Evolutionary conservation across 1,284 basidiomycete species (phyloP), one percentile per base, ranked within the genome.

Genomic region (Leccinum fallax): DNA sequence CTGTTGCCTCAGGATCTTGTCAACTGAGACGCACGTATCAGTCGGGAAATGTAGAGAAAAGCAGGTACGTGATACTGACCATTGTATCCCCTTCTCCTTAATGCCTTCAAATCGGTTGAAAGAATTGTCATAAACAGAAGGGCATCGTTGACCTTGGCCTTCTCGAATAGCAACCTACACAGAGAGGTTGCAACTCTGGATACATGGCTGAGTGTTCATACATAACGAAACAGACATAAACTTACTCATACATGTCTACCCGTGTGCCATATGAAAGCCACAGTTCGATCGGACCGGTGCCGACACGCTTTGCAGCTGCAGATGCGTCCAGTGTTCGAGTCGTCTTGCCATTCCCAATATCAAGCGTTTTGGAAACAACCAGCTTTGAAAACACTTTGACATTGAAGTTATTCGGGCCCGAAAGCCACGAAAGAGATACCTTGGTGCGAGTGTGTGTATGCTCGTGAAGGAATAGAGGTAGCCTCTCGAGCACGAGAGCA

Each of bases 181-280:
- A 97, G 79, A 0, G 90, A 89, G 0, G 86, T 88, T 0, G 94
- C 89, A 19, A 96, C 89, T 73, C 92, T 92, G 58, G 19, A 59
- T 6, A 55, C 13, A 38, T 28, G 49, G 21, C 16, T 59, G 36
- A 55, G 60, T 36, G 28, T 26, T 38, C 54, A 30, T 40, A 49
- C 26, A 26, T 7, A 9, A 34, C 8, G 24, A 21, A 21, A 28
- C 46, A 55, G 5, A 26, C 21, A 16, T 13, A 5, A 15, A 83
- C 92, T 78, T 68, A 94, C 92, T 97, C 95, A 71, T 94, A 97
- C 84, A 94, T 92, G 71, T 98, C 95, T n/a, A 91, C 78, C 64
- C 92, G 84, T 10, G 89, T 80, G 62, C 88, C 86, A 16, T 81
- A 80, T 5, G 94, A 90, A 36, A 97, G 78, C 80, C 89, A 94